These are phyloP conservation scores for Phallus indusiatus DNA, from an alignment of 768 basidiomycete species.

Conservation along the genomic window DNA sequence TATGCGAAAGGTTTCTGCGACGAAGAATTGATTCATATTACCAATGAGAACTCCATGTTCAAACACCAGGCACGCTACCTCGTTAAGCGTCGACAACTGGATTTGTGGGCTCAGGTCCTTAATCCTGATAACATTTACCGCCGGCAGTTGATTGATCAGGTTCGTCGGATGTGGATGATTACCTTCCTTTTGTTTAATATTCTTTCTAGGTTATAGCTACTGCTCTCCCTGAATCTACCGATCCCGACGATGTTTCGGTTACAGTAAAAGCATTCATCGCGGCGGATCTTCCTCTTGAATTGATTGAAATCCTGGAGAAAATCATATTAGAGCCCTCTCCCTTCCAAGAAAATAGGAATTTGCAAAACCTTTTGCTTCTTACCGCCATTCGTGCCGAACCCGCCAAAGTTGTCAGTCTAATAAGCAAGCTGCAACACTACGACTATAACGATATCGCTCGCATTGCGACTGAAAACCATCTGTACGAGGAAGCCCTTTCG, in stretches of 20 bases:
- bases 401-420: slow-evolving; percentile 96
- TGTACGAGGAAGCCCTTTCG: slow-evolving; percentile 93
- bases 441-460: slow-evolving; percentile 90
- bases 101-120: slow-evolving; percentile 95
- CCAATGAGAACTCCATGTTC: slow-evolving; percentile 99
- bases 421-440: slow-evolving; percentile 94
- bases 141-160: slow-evolving; percentile 89
- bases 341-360: slow-evolving; percentile 94
- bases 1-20: slow-evolving; percentile 99
- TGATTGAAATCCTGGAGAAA: slow-evolving; percentile 97
- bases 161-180: slow-evolving; percentile 19
- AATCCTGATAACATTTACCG: slow-evolving; percentile 83
- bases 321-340: slow-evolving; percentile 96
- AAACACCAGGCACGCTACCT: slow-evolving; percentile 99
- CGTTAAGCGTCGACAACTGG: slow-evolving; percentile 88
- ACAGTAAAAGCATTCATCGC: slow-evolving; percentile 98
- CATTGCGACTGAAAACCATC: slow-evolving; percentile 91
- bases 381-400: slow-evolving; percentile 97
- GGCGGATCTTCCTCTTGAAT: slow-evolving; percentile 92
- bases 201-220: slow-evolving; percentile 72
- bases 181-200: slow-evolving; percentile 2
- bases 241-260: slow-evolving; percentile 96
- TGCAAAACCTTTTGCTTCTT: slow-evolving; percentile 90
- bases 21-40: slow-evolving; percentile 92
- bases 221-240: slow-evolving; percentile 92